These are phyloP conservation scores for Datura wrightii DNA, from an alignment of 257 asterid species.

Conservation along the genomic window DNA sequence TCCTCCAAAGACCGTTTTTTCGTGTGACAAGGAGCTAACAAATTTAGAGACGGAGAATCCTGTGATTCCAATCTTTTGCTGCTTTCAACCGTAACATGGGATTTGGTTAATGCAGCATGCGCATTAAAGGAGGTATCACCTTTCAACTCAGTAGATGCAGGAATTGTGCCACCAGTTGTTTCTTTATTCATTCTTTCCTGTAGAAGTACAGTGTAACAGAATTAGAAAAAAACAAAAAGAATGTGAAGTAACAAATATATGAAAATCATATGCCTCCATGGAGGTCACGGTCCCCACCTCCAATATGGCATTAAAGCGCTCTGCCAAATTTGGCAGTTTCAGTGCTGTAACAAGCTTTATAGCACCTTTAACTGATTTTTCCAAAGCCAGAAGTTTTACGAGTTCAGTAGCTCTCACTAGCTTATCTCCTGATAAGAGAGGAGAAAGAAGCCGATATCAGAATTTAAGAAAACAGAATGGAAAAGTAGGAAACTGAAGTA, in stretches of 20 bases:
- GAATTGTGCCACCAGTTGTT: conserved; percentile 39
- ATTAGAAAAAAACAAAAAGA: not conserved
- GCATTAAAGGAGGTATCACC: conserved; percentile 38
- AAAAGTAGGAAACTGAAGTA: not conserved
- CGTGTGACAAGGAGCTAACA: conserved; percentile 39
- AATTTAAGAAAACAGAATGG: conserved; percentile 13
- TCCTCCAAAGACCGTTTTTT: conserved; percentile 49
- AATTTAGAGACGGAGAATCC: conserved; percentile 44
- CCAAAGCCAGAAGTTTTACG: conserved; percentile 80
- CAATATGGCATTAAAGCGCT: conserved; percentile 81
- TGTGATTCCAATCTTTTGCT: conserved; percentile 42
- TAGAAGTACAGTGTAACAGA: conserved; percentile 26
- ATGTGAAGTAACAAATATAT: not conserved
- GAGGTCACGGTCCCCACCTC: conserved; percentile 53
- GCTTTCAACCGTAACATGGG: conserved; percentile 47
- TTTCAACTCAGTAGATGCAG: conserved; percentile 38
- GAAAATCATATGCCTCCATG: not conserved
- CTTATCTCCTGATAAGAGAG: conserved; percentile 73
- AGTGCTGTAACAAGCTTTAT: conserved; percentile 89
- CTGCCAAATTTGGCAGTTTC: conserved; percentile 93
- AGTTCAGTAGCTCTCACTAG: conserved; percentile 93
- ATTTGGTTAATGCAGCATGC: conserved; percentile 40
- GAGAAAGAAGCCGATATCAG: not conserved
- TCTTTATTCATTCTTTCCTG: conserved; percentile 75
- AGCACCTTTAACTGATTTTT: conserved; percentile 87